phyloP scores from a whole-genome alignment of 164 flowering plant species.

The Vitis riparia region DNA sequence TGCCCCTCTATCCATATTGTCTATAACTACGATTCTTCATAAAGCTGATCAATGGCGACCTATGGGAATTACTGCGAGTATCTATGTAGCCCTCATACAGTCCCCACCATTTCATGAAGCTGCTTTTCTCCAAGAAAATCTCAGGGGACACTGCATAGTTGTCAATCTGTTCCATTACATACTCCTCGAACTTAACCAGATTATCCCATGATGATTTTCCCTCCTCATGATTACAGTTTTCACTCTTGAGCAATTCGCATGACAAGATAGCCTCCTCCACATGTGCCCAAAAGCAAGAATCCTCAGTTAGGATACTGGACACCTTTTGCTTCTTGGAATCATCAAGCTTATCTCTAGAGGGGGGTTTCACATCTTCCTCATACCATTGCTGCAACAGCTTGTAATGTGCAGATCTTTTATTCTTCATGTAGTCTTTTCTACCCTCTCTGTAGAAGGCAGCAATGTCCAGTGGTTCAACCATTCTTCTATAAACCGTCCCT shows the following conservation, averaged over 20 bases:
- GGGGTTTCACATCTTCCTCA: conserved; percentile 13
- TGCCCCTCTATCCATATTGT: background rate
- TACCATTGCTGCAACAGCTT: conserved; percentile 40
- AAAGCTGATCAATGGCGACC: conserved; percentile 14
- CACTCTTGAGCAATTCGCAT: conserved; percentile 17
- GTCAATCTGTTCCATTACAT: conserved; percentile 28
- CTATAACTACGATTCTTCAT: conserved; percentile 14
- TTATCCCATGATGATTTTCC: conserved; percentile 1
- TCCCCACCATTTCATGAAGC: conserved; percentile 53
- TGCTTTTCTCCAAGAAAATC: conserved; percentile 43
- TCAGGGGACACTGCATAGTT: conserved; percentile 35
- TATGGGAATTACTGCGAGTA: background rate
- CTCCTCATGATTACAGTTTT: background rate
- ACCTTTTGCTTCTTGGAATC: background rate
- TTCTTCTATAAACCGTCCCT: conserved; percentile 47
- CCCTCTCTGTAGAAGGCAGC: conserved; percentile 35
- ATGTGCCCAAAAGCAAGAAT: conserved; percentile 59
- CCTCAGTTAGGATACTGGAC: conserved; percentile 31
- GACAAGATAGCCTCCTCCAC: conserved; percentile 46
- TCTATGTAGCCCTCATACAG: conserved; percentile 21
- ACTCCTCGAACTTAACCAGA: conserved; percentile 28
- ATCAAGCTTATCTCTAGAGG: background rate
- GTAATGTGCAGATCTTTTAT: conserved; percentile 32
- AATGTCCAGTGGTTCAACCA: conserved; percentile 58
- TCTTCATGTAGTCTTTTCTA: conserved; percentile 19